phyloP scores from a whole-genome alignment of 2,329 filamentous ascomycete species.

The Monilinia laxa region DNA sequence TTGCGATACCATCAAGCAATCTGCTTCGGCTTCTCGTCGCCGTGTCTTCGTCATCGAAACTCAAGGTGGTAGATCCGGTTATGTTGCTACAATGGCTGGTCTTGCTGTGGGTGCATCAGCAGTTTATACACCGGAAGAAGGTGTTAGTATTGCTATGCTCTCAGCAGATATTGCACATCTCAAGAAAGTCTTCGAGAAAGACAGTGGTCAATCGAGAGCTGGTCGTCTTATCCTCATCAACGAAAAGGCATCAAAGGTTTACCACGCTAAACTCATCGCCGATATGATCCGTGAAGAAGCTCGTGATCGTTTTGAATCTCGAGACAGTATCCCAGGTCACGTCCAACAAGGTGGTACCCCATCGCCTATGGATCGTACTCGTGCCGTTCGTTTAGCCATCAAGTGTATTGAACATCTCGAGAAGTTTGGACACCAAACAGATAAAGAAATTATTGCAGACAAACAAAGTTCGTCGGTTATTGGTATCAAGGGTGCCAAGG shows the following conservation, averaged over 20 bases:
- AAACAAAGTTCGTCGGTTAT: constrained; percentile 77
- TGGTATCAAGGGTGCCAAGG: constrained; percentile 84
- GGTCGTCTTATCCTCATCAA: constrained; percentile 96
- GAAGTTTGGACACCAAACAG: constrained; percentile 64
- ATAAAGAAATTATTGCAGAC: constrained; percentile 69
- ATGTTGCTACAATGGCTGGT: constrained; percentile 86
- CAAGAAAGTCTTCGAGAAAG: constrained; percentile 78
- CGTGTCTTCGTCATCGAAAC: constrained; percentile 98
- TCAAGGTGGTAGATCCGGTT: constrained; percentile 91
- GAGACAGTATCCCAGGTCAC: constrained; percentile 88
- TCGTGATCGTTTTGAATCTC: constrained; percentile 85
- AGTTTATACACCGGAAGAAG: constrained; percentile 96
- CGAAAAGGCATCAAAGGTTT: constrained; percentile 87
- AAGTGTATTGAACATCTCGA: constrained; percentile 94
- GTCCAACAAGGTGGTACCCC: constrained; percentile 93
- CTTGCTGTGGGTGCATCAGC: constrained; percentile 88
- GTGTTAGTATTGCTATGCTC: constrained; percentile 90
- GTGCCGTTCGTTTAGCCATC: constrained; percentile 87
- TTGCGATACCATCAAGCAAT: constrained; percentile 97
- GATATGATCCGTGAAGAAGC: constrained; percentile 95
- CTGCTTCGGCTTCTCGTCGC: constrained; percentile 86
- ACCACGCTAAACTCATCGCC: constrained; percentile 89
- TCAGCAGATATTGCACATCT: constrained; percentile 86
- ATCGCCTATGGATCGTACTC: constrained; percentile 92
- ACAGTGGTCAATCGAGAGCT: constrained; percentile 83